Conservation (phyloP, 768 basidiomycete species). For the Pulveroboletus sp. region DNA sequence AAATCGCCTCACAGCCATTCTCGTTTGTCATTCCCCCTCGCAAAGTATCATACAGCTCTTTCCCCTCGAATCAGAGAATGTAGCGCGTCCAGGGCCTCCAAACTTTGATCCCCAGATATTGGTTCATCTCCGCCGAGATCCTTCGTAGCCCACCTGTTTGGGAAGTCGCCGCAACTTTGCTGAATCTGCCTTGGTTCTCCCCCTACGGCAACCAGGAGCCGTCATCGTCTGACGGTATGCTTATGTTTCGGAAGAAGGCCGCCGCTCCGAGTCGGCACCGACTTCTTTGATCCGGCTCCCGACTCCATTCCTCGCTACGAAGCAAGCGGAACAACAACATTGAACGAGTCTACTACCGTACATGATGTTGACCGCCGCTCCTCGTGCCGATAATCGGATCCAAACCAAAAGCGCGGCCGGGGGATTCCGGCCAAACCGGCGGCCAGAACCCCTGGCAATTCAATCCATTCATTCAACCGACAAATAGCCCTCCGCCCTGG, state of each 20-base stretch:
- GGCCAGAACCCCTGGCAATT: no score
- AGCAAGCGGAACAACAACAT: no score
- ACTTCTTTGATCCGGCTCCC: slow-evolving; percentile 13
- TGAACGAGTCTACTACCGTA: no score
- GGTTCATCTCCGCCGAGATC: slow-evolving; percentile 32
- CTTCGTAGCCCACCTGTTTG: slow-evolving; percentile 10
- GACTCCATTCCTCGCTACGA: neutral
- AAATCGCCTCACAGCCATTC: slow-evolving; percentile 19
- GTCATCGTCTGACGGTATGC: slow-evolving; percentile 3
- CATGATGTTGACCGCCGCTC: neutral
- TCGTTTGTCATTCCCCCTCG: slow-evolving; percentile 12
- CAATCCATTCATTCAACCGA: slow-evolving; percentile 2
- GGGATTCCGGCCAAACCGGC: no score
- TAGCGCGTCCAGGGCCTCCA: slow-evolving; percentile 5
- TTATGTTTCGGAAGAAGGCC: no score
- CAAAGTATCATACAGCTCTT: neutral
- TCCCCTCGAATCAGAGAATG: slow-evolving; percentile 19
- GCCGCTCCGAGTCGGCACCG: slow-evolving; percentile 25
- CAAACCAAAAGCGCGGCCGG: no score
- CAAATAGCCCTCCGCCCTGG: slow-evolving; percentile 26
- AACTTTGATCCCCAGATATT: no score
- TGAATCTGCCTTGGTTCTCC: slow-evolving; percentile 23
- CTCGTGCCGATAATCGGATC: neutral
- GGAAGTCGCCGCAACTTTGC: slow-evolving; percentile 17
- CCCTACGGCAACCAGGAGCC: slow-evolving; percentile 21